Evolutionary conservation across 495 filamentous ascomycete genomes (phyloP), one percentile per base, ranked within the genome.

Genomic region (Lasiosphaeria hispida): DNA sequence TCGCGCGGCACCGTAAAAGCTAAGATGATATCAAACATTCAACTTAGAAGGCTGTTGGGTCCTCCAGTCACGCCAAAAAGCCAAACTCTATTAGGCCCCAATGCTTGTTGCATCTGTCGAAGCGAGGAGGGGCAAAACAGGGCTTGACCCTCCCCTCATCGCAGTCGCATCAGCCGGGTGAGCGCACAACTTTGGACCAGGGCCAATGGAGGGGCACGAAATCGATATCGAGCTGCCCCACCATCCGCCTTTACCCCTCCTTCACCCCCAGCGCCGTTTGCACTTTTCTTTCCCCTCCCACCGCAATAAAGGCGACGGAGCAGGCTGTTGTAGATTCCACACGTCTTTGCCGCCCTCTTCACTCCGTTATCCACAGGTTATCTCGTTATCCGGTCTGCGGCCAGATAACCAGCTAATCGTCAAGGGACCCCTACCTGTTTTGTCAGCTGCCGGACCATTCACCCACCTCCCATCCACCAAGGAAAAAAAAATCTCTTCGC

Each of bases 41-140:
- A 30, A 30, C 2, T 30, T 30, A 5, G 23, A 30, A 30, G 5
- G 23, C 23, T 30, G 2, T 30, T 30, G 23, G 5, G 23, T 5
- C 23, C 23, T 30, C 2, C 23, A 30, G 23, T 30, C 23, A 30
- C 23, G 23, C 23, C 23, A 30, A 30, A 30, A 30, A 30, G 23
- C 23, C 23, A 30, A 30, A 30, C 23, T 30, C 23, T 30, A 2
- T 30, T 5, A 30, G 23, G 23, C 23, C 23, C 23, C 14, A 44
- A 54, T 30, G 37, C 11, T 5, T 34, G 1, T 33, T 42, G 15
- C 17, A n/a, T 13, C 17, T 18, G 13, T 48, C 42, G 41, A 47
- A 23, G n/a, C 33, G 42, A 52, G 58, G 68, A 69, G 68, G 66
- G 68, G 66, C 68, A 69, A 66, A 67, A 60, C 67, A 69, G 67